A percentile compares a stretch with the other conserved stretches of the same genome.
Evolutionary conservation across 2,329 filamentous ascomycete genomes (phyloP).

Genomic region (Epichloe elymi): DNA sequence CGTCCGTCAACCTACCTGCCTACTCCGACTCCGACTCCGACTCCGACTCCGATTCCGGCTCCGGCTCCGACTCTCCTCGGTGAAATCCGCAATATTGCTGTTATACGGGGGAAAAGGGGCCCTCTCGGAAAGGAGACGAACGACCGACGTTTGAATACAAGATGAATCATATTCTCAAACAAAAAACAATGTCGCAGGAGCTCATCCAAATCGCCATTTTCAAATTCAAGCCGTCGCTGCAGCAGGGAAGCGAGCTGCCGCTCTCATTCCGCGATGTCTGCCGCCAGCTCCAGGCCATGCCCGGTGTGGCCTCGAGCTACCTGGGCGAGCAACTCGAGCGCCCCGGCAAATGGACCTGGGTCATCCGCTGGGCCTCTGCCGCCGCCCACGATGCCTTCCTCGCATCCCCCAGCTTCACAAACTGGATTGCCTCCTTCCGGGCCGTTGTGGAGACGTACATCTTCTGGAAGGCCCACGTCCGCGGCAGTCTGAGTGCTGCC

Average conservation of each 20-base stretch:
- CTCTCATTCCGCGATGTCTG: constrained; percentile 11
- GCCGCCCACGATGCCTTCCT: constrained; percentile 25
- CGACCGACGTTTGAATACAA: not conserved
- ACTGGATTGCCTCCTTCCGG: constrained; percentile 25
- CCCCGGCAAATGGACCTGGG: constrained; percentile 18
- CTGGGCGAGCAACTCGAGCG: constrained; percentile 22
- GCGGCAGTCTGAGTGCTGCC: constrained; percentile 13
- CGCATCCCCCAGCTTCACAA: constrained; percentile 26
- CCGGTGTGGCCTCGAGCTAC: constrained; percentile 21
- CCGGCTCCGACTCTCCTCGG: not conserved
- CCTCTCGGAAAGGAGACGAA: not conserved
- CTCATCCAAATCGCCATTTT: constrained; percentile 19
- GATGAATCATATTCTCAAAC: constrained; percentile 9
- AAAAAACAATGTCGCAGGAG: constrained; percentile 14
- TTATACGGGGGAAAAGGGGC: not conserved
- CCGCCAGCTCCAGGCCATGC: constrained; percentile 16
- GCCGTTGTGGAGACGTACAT: constrained; percentile 17
- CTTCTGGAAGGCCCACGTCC: constrained; percentile 11
- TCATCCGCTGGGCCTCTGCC: constrained; percentile 21
- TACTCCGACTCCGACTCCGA: too few species aligned
- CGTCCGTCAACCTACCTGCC: too few species aligned
- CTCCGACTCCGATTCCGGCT: too few species aligned
- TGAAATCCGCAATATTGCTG: not conserved
- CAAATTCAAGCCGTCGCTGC: constrained; percentile 18
- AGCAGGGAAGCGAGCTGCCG: constrained; percentile 11